Base-by-base conservation (phyloP, 768 basidiomycete species). In the Fibroporia radiculosa region DNA sequence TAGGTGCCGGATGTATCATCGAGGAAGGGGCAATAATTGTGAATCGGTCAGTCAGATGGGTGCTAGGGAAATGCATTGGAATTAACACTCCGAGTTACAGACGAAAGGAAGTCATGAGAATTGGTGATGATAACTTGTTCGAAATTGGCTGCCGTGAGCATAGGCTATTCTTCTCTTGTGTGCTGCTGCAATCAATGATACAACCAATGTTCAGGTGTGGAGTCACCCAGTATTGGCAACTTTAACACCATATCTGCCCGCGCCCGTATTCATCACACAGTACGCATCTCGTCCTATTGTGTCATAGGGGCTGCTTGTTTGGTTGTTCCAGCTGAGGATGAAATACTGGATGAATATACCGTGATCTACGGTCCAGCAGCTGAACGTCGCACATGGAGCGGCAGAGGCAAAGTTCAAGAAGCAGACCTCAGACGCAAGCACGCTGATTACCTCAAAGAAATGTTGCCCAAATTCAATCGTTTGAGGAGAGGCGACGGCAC, bases 101-200 rank as follows among this genome's bases (percentile, higher is more conserved):
- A 55, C 65, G 75, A 43, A 91, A 86, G 56, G 86, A 91, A 57
- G 77, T 84, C 27, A 90, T 97, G 91, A 78, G 82, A 16, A 91
- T 99, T 38, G 95, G 95, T 4, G 83, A 95, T 61, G 81, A 88
- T 49, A 97, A 97, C 62, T 69, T 93, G 47, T 95, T 99, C 56
- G 91, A 96, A 66, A 90, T 96, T 42, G 89, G 87, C 18, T 90
- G 84, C 62, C 84, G 95, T 95, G 57, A 50, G 88, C 11, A 33
- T 28, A n/a, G n/a, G n/a, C n/a, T n/a, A n/a, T n/a, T n/a, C 27
- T 33, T 24, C 19, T 25, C 16, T 22, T 28, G 18, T 32, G 27
- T 38, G 10, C n/a, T 24, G 25, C 8, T 5, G 25, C 25, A 20
- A 19, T 16, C n/a, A 32, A 34, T 44, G 32, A 49, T 42, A 22